Conservation (phyloP, 202 grass and related monocot species). For the Brachypodium distachyon region DNA sequence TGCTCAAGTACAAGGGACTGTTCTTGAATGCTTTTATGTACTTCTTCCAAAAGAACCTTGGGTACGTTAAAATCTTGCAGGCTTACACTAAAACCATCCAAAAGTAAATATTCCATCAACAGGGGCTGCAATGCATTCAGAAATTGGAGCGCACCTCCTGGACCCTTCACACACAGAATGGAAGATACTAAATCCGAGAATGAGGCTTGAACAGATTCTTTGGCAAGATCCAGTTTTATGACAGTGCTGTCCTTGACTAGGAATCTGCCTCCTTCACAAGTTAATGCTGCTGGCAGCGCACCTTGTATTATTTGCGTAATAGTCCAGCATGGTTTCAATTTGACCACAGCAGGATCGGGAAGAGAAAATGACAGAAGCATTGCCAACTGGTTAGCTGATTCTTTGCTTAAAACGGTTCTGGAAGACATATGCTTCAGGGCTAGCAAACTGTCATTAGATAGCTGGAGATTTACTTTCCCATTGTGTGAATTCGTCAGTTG, state of each 20-base stretch:
- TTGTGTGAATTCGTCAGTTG: conserved; percentile 74
- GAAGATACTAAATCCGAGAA: conserved; percentile 61
- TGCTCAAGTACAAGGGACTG: conserved; percentile 48
- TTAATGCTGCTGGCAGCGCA: conserved; percentile 49
- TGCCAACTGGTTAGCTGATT: conserved; percentile 58
- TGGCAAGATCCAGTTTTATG: conserved; percentile 48
- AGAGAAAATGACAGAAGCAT: conserved; percentile 52
- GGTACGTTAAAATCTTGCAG: conserved; percentile 61
- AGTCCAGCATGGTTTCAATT: conserved; percentile 44
- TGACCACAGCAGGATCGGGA: conserved; percentile 50
- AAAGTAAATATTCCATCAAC: conserved; percentile 73
- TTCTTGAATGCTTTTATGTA: conserved; percentile 36
- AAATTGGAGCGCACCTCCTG: conserved; percentile 58
- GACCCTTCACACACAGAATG: conserved; percentile 48
- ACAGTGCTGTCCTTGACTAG: conserved; percentile 39
- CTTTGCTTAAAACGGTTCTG: conserved; percentile 40
- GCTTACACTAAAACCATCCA: conserved; percentile 73
- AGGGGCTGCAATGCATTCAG: conserved; percentile 73
- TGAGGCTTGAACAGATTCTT: conserved; percentile 44
- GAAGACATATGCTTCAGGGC: conserved; percentile 62
- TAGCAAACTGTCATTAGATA: conserved; percentile 64
- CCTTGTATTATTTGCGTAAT: conserved; percentile 61
- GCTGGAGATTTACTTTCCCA: conserved; percentile 68
- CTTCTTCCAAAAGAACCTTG: conserved; percentile 45
- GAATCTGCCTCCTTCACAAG: conserved; percentile 45